Base-by-base conservation (phyloP, 257 asterid species). In the Paraleonurus japonicus region DNA sequence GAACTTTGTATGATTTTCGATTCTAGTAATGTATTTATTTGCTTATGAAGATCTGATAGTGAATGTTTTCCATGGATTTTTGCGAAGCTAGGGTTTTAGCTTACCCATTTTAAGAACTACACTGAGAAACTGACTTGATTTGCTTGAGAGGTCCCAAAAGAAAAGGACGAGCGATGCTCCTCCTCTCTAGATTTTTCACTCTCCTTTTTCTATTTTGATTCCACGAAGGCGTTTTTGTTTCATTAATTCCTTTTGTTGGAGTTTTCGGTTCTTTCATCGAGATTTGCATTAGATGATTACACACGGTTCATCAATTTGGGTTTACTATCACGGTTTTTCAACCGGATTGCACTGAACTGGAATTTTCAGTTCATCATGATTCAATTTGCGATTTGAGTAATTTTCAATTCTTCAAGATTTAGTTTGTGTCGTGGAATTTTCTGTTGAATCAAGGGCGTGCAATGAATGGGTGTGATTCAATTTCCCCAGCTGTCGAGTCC, bases 1-100 rank as follows among this genome's bases (percentile, higher is more conserved):
- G 98, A 79, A 94, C 99, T 9, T 77, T 78, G 99, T 91, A 88
- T 15, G 86, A 48, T 65, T 67, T 62, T 39, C 72, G 61, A 39
- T 12, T 65, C 26, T n/a, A 4, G 27, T 0, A 48, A 3, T 66
- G 19, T 45, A 5, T 32, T 55, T 41, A 30, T 7, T 70, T 67
- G 15, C 48, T 66, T 45, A 10, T 41, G 26, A 77, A 26, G 82
- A 73, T 85, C 71, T 59, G 78, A 72, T 70, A 16, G 3, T 50
- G 74, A 48, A 27, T 19, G 26, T 58, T 12, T 20, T 23, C 3
- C 39, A 13, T 2, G 30, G 5, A 65, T 33, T 19, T n/a, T n/a
- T 24, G 5, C 32, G 71, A 58, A 61, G 41, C 61, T 76, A 68
- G 93, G 83, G 76, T 75, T 85, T 83, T 76, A 62, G 72, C 48